Evolutionary conservation across 306 rosid species (phyloP), one percentile per base, ranked within the genome.

Genomic region (Morella rubra): DNA sequence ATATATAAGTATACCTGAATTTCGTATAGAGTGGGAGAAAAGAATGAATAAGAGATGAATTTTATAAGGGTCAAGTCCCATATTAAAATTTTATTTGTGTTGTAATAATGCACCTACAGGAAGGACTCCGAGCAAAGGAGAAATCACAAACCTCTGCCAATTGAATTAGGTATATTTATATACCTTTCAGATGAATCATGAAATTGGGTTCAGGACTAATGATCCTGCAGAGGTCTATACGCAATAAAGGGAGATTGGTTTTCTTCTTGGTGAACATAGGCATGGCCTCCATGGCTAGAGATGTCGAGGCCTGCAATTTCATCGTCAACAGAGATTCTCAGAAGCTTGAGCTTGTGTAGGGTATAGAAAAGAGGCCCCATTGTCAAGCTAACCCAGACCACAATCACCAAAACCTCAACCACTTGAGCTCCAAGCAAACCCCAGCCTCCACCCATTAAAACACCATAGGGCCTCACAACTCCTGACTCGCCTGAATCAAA

Each of bases 401-500:
- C 79, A 24, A 87, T 89, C 50, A 56, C 90, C 80, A 88, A 72
- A 73, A 84, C 76, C 78, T 89, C 94, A 66, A 71, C 44, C 8
- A 84, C 73, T 86, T 90, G 96, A 40, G 93, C 87, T 55, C 91
- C 93, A 41, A 90, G 56, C 77, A 93, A 80, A 19, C 88, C 83
- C 92, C 91, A 90, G 5, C 92, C 96, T 14, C 96, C 93, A 51
- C 96, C 96, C 81, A 90, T 84, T 37, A 88, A 10, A 10, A 88
- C 83, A 4, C 96, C 91, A 62, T 78, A 83, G 27, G 97, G 90
- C 45, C 93, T 71, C 44, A 47, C 32, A 14, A 68, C 84, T 0
- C 82, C 88, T 6, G 2, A 32, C 44, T 32, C 75, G 0, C 89
- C 92, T 3, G 82, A 45, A 46, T 88, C 71, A 50, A 80, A 90